Evolutionary conservation across 441 rosid species (phyloP), one percentile per base, ranked within the genome.

Genomic region (Gossypium trilobum): DNA sequence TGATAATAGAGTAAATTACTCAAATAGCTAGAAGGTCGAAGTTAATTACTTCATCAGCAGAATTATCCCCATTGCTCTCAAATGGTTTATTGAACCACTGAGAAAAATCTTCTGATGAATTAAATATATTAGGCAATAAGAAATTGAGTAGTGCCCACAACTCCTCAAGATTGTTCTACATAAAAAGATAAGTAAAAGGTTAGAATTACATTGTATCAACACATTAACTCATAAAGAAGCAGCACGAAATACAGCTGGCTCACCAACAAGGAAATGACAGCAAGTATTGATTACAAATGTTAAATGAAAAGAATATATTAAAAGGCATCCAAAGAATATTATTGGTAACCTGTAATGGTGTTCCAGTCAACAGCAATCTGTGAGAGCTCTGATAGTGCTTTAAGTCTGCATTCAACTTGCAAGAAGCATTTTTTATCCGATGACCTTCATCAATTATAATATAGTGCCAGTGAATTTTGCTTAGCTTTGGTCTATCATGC

Each of bases 61-160:
- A 87, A 86, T 39, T 88, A 82, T 93, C 98, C 71, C 94, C 95
- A 78, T 82, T 93, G 75, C 96, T 76, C 87, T 91, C 84, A 83
- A 93, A 91, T 73, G 98, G 98, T 82, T 91, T 91, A 86, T 93
- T 93, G 83, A 93, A 93, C 98, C 98, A 93, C 75, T 93, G 98
- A 81, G 97, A 91, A 79, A 93, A 93, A 80, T 93, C 98, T 75
- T 93, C 98, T 11, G 98, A 89, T 39, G 98, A 89, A 82, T 91
- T 93, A 81, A 93, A 93, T 79, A 93, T 91, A 82, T 89, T 91
- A 50, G 98, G 98, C 82, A 93, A 78, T 81, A 91, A 82, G 83
- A 93, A 93, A 82, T 93, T 93, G 29, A 93, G 96, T 25, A 93
- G 85, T 1, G 98, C 98, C 98, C 98, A 93, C 79, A 93, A 39